These are phyloP conservation scores for Pythium scleroteichum DNA, from an alignment of 352 stramenopile genomes.

Conservation along the genomic window DNA sequence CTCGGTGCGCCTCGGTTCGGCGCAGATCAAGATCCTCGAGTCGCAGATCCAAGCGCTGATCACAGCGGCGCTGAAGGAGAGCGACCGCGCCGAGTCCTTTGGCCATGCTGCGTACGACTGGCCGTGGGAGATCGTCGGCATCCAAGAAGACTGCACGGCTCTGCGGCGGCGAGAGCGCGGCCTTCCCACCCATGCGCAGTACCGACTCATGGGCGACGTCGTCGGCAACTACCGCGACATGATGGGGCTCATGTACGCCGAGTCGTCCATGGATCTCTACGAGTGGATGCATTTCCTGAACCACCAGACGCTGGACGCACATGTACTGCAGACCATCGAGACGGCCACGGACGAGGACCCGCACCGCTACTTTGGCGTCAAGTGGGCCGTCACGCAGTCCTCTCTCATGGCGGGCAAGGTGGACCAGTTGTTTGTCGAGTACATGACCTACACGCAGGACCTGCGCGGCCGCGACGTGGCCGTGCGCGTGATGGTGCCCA, in stretches of 20 bases:
- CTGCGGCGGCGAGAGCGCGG: constrained; percentile 4
- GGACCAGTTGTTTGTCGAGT: constrained; percentile 78
- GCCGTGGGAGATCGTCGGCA: constrained; percentile 16
- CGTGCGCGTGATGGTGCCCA: constrained; percentile 66
- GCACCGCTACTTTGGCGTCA: constrained; percentile 76
- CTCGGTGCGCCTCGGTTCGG: not conserved
- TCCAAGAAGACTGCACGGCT: constrained; percentile 10
- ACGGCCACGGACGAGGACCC: constrained; percentile 35
- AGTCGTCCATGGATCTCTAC: constrained; percentile 59
- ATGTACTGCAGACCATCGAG: constrained; percentile 74
- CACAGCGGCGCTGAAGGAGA: constrained; percentile 7
- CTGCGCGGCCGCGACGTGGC: constrained; percentile 55
- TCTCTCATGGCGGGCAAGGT: constrained; percentile 59
- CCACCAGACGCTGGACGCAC: constrained; percentile 60
- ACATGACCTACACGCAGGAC: constrained; percentile 68
- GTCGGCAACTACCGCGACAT: constrained; percentile 63
- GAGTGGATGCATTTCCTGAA: constrained; percentile 73
- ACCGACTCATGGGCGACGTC: constrained; percentile 61
- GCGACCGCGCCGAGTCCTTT: constrained; percentile 15
- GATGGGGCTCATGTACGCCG: constrained; percentile 70
- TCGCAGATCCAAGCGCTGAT: constrained; percentile 9
- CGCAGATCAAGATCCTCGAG: constrained; percentile 5
- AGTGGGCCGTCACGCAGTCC: constrained; percentile 72
- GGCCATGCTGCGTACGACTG: constrained; percentile 5
- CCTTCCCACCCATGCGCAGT: constrained; percentile 14